Evolutionary conservation across 176 grass and related monocot genomes (phyloP).

Genomic region (Melocanna baccifera): DNA sequence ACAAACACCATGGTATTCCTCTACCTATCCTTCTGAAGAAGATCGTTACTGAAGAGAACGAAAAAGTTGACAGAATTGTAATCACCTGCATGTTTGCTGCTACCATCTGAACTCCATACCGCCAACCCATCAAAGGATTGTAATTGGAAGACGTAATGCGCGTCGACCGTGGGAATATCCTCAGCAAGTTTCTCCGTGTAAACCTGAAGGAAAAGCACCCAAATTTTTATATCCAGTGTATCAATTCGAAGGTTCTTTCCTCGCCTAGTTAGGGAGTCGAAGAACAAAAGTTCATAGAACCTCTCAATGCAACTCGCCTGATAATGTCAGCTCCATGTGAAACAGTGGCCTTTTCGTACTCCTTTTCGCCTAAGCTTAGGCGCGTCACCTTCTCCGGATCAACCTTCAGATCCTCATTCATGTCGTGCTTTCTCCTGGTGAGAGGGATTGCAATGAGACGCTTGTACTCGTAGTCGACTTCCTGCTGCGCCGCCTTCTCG

Average conservation of each 20-base stretch:
- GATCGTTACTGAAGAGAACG: neutral
- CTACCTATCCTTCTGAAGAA: neutral
- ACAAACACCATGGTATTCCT: neutral
- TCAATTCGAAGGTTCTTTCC: neutral
- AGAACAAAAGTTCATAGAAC: neutral
- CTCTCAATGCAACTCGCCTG: conserved; percentile 27
- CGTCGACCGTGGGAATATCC: conserved; percentile 62
- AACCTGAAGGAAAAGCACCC: conserved; percentile 42
- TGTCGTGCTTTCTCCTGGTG: conserved; percentile 58
- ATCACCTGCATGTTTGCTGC: conserved; percentile 82
- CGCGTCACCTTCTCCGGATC: conserved; percentile 51
- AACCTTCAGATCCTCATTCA: conserved; percentile 48
- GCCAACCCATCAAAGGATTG: conserved; percentile 70
- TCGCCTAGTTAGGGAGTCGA: neutral
- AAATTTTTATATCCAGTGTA: neutral
- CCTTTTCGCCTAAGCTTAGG: conserved; percentile 68
- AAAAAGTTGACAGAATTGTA: neutral
- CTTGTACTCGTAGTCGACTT: conserved; percentile 45
- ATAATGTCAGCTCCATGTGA: conserved; percentile 54
- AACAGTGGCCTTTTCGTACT: conserved; percentile 52
- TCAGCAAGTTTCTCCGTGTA: conserved; percentile 61
- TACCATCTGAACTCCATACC: conserved; percentile 79
- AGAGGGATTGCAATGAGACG: conserved; percentile 62
- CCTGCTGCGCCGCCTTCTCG: conserved; percentile 37
- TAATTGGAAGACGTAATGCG: conserved; percentile 72